Percentiles rank a stretch among this genome's conserved stretches.
phyloP scores from a whole-genome alignment of 2,329 filamentous ascomycete genomes.

The Penicillium sp. region DNA sequence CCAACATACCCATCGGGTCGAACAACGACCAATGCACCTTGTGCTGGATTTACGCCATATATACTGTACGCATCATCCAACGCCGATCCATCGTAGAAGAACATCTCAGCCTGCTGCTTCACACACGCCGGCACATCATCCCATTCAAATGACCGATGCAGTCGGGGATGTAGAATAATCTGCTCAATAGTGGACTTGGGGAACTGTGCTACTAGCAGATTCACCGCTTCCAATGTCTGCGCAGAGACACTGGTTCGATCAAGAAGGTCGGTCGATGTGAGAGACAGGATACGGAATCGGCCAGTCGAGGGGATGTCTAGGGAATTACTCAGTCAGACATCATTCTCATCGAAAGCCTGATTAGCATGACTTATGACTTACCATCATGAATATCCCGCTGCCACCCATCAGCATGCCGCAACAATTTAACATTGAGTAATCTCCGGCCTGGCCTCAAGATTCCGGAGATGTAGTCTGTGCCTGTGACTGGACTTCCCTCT shows the following conservation, averaged over 20 bases:
- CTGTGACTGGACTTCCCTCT: slow-evolving; percentile 17
- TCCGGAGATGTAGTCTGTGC: slow-evolving; percentile 36
- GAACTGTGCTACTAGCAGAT: slow-evolving; percentile 23
- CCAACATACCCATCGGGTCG: slow-evolving; percentile 43
- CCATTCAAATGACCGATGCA: slow-evolving; percentile 31
- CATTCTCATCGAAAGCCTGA: neutral
- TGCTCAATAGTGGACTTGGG: slow-evolving; percentile 31
- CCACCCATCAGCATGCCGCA: slow-evolving; percentile 37
- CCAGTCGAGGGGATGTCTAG: slow-evolving; percentile 36
- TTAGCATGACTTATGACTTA: slow-evolving; percentile 2
- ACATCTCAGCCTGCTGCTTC: slow-evolving; percentile 37
- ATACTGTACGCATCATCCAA: slow-evolving; percentile 36
- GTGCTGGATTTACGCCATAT: slow-evolving; percentile 34
- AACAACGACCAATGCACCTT: slow-evolving; percentile 36
- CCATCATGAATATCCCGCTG: slow-evolving; percentile 33
- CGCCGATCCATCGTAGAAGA: slow-evolving; percentile 32
- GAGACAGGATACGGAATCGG: slow-evolving; percentile 36
- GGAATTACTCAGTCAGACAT: neutral
- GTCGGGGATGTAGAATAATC: slow-evolving; percentile 33
- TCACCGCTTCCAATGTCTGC: slow-evolving; percentile 23
- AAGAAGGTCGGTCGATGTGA: slow-evolving; percentile 36
- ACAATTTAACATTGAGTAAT: slow-evolving; percentile 31
- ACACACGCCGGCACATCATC: slow-evolving; percentile 27
- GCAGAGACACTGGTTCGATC: slow-evolving; percentile 27
- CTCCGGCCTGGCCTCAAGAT: slow-evolving; percentile 36